These are phyloP conservation scores for Usnea hakonensis DNA, from an alignment of 495 filamentous ascomycete species.

Conservation along the genomic window DNA sequence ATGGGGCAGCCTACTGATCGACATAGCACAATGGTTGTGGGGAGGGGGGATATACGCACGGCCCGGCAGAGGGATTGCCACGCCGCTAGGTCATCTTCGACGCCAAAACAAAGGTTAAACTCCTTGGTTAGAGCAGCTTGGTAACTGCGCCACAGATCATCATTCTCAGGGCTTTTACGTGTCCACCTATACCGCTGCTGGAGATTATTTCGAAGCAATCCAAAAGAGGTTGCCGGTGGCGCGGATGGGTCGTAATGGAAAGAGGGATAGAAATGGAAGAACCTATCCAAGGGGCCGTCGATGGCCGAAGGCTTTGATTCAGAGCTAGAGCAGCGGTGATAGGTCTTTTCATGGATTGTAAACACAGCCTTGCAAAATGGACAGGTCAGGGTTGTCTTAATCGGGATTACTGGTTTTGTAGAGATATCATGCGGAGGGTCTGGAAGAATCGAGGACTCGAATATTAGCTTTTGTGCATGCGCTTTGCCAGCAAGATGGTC, in stretches of 20 bases:
- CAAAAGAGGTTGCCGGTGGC: slow-evolving; percentile 9
- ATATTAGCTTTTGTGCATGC: slow-evolving; percentile 11
- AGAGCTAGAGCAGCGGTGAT: slow-evolving; percentile 8
- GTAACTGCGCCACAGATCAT: slow-evolving; percentile 18
- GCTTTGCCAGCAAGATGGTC: slow-evolving; percentile 10
- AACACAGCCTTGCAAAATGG: slow-evolving; percentile 7
- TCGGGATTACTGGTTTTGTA: slow-evolving; percentile 4
- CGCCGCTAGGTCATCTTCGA: slow-evolving; percentile 21
- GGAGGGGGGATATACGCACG: slow-evolving; percentile 21
- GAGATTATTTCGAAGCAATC: slow-evolving; percentile 7
- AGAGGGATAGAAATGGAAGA: slow-evolving; percentile 6
- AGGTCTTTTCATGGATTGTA: slow-evolving; percentile 5
- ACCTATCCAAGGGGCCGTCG: slow-evolving; percentile 6
- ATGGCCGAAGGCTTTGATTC: slow-evolving; percentile 8
- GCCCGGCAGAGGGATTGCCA: slow-evolving; percentile 29
- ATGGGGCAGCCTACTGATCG: slow-evolving; percentile 10
- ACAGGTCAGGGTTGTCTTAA: slow-evolving; percentile 3
- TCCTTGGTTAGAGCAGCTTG: slow-evolving; percentile 23
- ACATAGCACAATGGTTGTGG: slow-evolving; percentile 20
- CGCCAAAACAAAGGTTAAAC: slow-evolving; percentile 25
- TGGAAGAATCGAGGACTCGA: slow-evolving; percentile 3
- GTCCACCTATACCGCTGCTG: not conserved
- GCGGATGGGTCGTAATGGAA: slow-evolving; percentile 7
- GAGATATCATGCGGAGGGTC: slow-evolving; percentile 1
- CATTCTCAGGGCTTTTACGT: slow-evolving; percentile 5